phyloP scores from a whole-genome alignment of 495 filamentous ascomycete species.

The Penicillium salamii region DNA sequence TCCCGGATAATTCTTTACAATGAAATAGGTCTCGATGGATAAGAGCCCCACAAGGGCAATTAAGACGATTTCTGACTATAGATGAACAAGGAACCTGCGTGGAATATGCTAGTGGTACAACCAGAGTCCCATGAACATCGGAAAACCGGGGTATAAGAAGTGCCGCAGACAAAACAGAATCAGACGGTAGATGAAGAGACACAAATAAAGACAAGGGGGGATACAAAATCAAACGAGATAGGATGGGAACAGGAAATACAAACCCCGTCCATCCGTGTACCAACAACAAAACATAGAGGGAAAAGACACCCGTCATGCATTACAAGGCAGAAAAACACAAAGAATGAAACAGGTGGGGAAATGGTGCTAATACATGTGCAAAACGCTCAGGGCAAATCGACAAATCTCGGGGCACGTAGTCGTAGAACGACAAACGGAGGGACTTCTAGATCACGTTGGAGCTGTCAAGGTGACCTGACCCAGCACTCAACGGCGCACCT shows the following conservation, averaged over 20 bases:
- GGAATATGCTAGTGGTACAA: constrained; percentile 34
- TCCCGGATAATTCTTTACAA: too few relatives aligned
- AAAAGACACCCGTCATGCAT: constrained; percentile 19
- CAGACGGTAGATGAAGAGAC: constrained; percentile 6
- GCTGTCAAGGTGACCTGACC: constrained; percentile 13
- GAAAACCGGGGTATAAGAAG: constrained; percentile 36
- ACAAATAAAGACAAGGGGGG: neutral
- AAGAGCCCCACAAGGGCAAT: constrained; percentile 6
- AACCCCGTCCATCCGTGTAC: constrained; percentile 18
- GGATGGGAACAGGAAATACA: constrained; percentile 8
- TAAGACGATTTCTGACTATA: constrained; percentile 18
- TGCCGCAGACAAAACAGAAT: constrained; percentile 15
- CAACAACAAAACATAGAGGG: constrained; percentile 5
- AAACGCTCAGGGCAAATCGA: constrained; percentile 24
- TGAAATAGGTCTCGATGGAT: neutral
- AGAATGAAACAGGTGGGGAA: constrained; percentile 10
- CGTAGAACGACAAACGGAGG: constrained; percentile 9
- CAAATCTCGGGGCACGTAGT: constrained; percentile 27
- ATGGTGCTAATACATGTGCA: constrained; percentile 13
- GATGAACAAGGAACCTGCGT: constrained; percentile 15
- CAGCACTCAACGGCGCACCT: constrained; percentile 25
- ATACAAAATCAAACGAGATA: constrained; percentile 9
- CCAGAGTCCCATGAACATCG: constrained; percentile 35
- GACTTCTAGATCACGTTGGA: constrained; percentile 39
- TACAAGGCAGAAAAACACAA: constrained; percentile 16